Base-by-base conservation (phyloP, 345 rosid genomes). In the Aurinia saxatilis region DNA sequence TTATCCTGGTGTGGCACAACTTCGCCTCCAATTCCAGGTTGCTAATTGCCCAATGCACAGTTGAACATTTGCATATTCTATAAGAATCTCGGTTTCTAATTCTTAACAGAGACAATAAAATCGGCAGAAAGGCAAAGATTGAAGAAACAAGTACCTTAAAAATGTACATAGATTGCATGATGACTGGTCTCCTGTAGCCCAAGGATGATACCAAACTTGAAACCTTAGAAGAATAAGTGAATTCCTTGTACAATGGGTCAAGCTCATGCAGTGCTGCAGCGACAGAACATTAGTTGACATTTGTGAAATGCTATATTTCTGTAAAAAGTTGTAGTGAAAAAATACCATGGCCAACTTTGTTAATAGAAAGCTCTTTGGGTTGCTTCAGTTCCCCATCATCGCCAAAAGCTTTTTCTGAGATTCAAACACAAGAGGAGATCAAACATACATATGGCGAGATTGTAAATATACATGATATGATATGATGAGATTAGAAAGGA, bases 1-100 rank as follows among this genome's bases (percentile, higher is more conserved):
- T 85, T 90, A 61, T 93, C 97, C 77, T 93, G 97, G 75, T 90
- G 96, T 12, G 97, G 97, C 56, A 79, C 86, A 48, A 93, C 99
- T 78, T 90, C 99, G 5, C 96, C 96, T 75, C 96, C 96, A 55
- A 93, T 93, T 33, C 97, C 96, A 12, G 97, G 97, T 93, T 93
- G 99, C 97, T 87, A 54, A 13, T 37, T 6, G 6, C 59, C 57
- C 57, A 56, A 10, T 36, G 47, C 19, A 19, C 13, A 23, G 25
- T 23, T 50, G 5, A 25, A 25, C 48, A 16, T 47, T 56, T 46
- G 49, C 49, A 66, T 56, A 37, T 56, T 36, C 10, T 30, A 19
- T 10, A 40, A 52, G 35, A 18, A 48, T 18, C 42, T 10, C 41
- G 19, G 29, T 38, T 30, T 44, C 65, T 29, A 37, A 18, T 2